A percentile compares a stretch with the other conserved stretches of the same genome.
These are phyloP conservation scores for Kappamyces sp. DNA, from an alignment of 192 early-diverging fungal species.

Conservation along the genomic window DNA sequence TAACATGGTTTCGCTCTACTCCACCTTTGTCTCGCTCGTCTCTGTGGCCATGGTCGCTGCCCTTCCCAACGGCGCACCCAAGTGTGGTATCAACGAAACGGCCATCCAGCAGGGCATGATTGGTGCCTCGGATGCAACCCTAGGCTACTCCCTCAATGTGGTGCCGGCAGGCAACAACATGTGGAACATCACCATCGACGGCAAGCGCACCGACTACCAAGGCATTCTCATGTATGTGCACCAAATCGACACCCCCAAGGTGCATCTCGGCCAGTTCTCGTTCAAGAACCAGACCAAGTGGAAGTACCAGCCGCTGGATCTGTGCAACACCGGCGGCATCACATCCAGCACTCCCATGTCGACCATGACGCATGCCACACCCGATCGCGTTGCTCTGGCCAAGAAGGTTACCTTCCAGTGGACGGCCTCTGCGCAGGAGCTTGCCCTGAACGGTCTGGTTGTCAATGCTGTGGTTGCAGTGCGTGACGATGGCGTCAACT, in stretches of 20 bases:
- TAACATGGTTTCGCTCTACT: conserved; percentile 2
- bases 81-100: conserved; percentile 11
- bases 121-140: not conserved
- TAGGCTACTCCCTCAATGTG: not conserved
- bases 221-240: conserved; percentile 7
- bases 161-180: not conserved
- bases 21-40: not conserved
- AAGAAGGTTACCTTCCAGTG: not conserved
- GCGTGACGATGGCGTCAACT: too few species aligned
- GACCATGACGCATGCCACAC: conserved; percentile 8
- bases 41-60: not conserved
- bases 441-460: not conserved
- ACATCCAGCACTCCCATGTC: not conserved
- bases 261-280: conserved; percentile 4
- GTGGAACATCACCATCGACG: not conserved
- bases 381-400: not conserved
- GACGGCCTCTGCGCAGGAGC: conserved; percentile 1
- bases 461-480: conserved; percentile 8
- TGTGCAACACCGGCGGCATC: not conserved
- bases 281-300: not conserved
- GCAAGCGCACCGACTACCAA: conserved; percentile 7
- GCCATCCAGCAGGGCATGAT: conserved; percentile 3
- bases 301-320: not conserved
- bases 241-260: not conserved
- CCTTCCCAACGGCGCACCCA: conserved; percentile 1